These are phyloP conservation scores for Diddensiella transvaalensis DNA, from an alignment of 805 yeast species.

Conservation along the genomic window DNA sequence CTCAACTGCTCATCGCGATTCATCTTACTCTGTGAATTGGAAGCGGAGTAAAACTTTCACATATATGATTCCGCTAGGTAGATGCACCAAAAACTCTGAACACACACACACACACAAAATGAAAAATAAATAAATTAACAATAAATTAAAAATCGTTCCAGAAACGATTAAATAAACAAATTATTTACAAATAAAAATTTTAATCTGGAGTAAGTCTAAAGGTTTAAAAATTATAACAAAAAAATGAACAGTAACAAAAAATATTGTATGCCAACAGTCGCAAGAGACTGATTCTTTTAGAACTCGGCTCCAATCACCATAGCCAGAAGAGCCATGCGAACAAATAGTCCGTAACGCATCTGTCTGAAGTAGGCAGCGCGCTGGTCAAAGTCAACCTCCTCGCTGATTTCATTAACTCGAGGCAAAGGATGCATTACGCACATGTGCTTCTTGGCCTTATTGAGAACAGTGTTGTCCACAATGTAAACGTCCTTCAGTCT, in stretches of 20 bases:
- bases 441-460: constrained; percentile 96
- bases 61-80: too few species aligned
- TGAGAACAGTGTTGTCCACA: constrained; percentile 86
- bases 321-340: constrained; percentile 97
- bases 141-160: too few species aligned
- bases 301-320: constrained; percentile 96
- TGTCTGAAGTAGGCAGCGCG: constrained; percentile 99
- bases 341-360: constrained; percentile 97
- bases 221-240: background rate
- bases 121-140: constrained; percentile 6
- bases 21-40: too few species aligned
- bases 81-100: constrained; percentile 1
- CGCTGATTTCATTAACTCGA: constrained; percentile 92
- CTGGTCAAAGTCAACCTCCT: constrained; percentile 98
- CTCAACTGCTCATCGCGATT: too few species aligned
- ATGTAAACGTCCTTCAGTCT: constrained; percentile 86
- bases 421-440: constrained; percentile 99
- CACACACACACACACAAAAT: too few species aligned
- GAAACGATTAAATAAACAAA: constrained; percentile 4
- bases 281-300: constrained; percentile 29
- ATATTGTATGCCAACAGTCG: constrained; percentile 2
- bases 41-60: too few species aligned
- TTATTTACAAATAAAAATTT: constrained; percentile 18
- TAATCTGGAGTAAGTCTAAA: constrained; percentile 13
- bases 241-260: constrained; percentile 1